phyloP scores from a whole-genome alignment of 2,329 filamentous ascomycete species.

The Scleromitrula shiraiana region DNA sequence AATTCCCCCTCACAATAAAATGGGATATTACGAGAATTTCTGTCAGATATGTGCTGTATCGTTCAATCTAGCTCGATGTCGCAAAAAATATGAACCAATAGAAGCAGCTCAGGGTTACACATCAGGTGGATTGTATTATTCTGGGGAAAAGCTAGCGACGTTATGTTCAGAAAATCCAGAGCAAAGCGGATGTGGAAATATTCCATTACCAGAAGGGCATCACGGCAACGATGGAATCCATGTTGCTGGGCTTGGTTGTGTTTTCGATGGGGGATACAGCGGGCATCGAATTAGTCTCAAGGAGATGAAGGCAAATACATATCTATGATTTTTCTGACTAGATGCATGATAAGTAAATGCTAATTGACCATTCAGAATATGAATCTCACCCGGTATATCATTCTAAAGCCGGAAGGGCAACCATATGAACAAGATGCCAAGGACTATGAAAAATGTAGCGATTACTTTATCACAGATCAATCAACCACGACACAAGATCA shows the following conservation, averaged over 20 bases:
- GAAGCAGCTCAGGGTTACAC: not conserved
- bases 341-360: not conserved
- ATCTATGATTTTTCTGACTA: not conserved
- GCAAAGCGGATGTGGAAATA: not conserved
- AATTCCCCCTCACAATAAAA: too few species aligned
- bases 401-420: not conserved
- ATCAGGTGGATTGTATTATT: not conserved
- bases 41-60: not conserved
- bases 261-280: not conserved
- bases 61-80: not conserved
- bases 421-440: slow-evolving; percentile 3
- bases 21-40: not conserved
- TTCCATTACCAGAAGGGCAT: not conserved
- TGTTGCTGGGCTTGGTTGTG: not conserved
- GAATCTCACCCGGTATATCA: slow-evolving; percentile 8
- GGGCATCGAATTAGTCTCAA: not conserved
- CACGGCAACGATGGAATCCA: not conserved
- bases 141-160: too few species aligned
- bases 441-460: slow-evolving; percentile 7
- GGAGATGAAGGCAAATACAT: not conserved
- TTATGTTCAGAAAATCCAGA: not conserved
- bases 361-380: slow-evolving; percentile 1
- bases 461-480: slow-evolving; percentile 10
- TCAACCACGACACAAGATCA: not conserved
- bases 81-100: not conserved